phyloP scores from a whole-genome alignment of 1,139 yeast species.

The Candida mesenterica region DNA sequence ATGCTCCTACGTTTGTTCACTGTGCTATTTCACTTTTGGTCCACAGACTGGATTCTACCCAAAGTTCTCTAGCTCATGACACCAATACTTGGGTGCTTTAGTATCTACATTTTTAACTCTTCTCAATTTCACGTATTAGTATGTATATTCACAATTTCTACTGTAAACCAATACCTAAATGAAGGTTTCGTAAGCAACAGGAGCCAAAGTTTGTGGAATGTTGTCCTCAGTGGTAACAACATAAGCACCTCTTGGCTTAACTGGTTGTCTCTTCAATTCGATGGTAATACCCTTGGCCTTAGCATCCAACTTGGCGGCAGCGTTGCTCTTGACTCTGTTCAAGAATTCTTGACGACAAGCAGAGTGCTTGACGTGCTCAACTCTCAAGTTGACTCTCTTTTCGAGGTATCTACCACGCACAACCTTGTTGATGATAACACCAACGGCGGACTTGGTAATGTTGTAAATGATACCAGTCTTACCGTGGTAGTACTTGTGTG shows the following conservation, averaged over 20 bases:
- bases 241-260: conserved; percentile 92
- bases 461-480: conserved; percentile 99
- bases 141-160: conserved; percentile 2
- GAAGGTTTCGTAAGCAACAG: conserved; percentile 99
- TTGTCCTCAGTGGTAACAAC: conserved; percentile 74
- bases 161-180: conserved; percentile 51
- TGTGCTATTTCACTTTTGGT: too few species aligned
- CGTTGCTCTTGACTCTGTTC: conserved; percentile 96
- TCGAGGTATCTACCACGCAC: conserved; percentile 99
- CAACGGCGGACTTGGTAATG: conserved; percentile 97
- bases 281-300: conserved; percentile 91
- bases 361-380: conserved; percentile 99
- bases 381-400: conserved; percentile 97
- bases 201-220: conserved; percentile 96
- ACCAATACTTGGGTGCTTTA: too few species aligned
- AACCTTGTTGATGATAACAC: conserved; percentile 96
- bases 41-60: too few species aligned
- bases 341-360: conserved; percentile 99
- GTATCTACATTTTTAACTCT: too few species aligned
- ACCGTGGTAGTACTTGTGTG: conserved; percentile 99
- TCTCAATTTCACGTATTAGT: not conserved
- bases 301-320: conserved; percentile 91
- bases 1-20: too few species aligned
- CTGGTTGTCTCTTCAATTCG: conserved; percentile 97
- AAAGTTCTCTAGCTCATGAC: too few species aligned